phyloP scores from a whole-genome alignment of 2,329 filamentous ascomycete species.

The Pseudocercospora musae region DNA sequence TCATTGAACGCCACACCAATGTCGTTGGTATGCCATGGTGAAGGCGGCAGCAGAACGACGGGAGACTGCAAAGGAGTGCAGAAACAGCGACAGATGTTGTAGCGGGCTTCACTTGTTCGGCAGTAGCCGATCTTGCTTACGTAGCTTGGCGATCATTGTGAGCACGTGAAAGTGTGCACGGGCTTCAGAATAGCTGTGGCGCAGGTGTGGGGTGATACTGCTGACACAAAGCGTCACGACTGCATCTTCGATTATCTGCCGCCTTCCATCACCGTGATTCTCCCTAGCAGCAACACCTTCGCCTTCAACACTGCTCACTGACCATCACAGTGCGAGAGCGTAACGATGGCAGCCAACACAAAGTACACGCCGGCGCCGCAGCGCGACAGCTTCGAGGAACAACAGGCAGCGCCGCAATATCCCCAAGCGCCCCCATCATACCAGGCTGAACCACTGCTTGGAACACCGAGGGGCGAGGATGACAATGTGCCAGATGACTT shows the following conservation, averaged over 20 bases:
- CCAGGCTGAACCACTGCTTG: conserved; percentile 61
- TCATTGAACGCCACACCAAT: neutral
- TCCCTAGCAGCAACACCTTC: neutral
- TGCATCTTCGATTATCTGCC: neutral
- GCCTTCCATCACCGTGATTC: neutral
- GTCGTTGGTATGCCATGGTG: neutral
- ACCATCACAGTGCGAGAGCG: neutral
- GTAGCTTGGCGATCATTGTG: neutral
- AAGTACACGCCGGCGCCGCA: conserved; percentile 82
- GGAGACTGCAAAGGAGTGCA: neutral
- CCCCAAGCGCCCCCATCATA: conserved; percentile 82
- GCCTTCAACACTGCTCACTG: neutral
- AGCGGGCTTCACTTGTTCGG: neutral
- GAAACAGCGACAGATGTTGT: neutral
- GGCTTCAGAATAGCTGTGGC: neutral
- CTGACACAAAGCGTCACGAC: neutral
- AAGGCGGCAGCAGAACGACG: neutral
- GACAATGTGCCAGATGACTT: conserved; percentile 97
- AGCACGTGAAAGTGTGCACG: neutral
- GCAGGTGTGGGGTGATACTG: neutral
- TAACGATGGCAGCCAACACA: conserved; percentile 67
- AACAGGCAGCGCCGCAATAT: conserved; percentile 54
- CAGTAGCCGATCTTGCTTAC: neutral
- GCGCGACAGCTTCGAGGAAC: conserved; percentile 78
- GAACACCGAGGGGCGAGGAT: conserved; percentile 68